Evolutionary conservation across 306 rosid species (phyloP).

Genomic region (Macrotyloma uniflorum): DNA sequence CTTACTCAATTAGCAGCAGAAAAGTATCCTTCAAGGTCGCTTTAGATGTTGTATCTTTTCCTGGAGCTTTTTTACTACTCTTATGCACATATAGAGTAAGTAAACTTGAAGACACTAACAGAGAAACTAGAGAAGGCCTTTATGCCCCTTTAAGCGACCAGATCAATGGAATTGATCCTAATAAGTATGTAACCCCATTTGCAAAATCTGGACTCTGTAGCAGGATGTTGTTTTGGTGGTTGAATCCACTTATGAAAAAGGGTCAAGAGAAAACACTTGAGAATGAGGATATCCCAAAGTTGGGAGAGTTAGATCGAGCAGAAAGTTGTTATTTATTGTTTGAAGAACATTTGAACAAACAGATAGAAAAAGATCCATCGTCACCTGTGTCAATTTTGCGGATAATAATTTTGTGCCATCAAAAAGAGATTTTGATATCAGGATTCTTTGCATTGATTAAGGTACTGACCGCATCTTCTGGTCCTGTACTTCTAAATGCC

Average conservation of each 20-base stretch:
- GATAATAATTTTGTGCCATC: constrained; percentile 56
- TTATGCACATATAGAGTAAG: constrained; percentile 44
- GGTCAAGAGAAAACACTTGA: constrained; percentile 59
- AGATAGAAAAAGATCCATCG: constrained; percentile 31
- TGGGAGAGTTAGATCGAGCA: constrained; percentile 56
- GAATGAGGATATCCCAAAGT: constrained; percentile 63
- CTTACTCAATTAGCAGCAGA: constrained; percentile 33
- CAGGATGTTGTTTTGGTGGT: constrained; percentile 63
- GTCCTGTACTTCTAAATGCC: constrained; percentile 70
- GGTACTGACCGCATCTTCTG: constrained; percentile 55
- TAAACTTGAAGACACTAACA: constrained; percentile 30
- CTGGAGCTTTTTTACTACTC: constrained; percentile 32
- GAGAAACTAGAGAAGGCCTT: constrained; percentile 37
- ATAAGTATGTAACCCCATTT: constrained; percentile 49
- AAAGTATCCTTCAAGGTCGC: constrained; percentile 40
- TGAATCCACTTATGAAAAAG: constrained; percentile 66
- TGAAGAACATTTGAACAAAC: constrained; percentile 46
- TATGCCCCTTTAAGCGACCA: constrained; percentile 52
- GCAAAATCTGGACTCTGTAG: constrained; percentile 57
- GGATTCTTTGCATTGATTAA: constrained; percentile 67
- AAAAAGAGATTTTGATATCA: constrained; percentile 57
- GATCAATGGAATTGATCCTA: constrained; percentile 33
- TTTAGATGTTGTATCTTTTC: constrained; percentile 35
- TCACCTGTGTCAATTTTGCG: constrained; percentile 47
- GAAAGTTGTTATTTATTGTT: constrained; percentile 52